Evolutionary conservation across 164 flowering plant species (phyloP).

Genomic region (Berberis vulgaris): DNA sequence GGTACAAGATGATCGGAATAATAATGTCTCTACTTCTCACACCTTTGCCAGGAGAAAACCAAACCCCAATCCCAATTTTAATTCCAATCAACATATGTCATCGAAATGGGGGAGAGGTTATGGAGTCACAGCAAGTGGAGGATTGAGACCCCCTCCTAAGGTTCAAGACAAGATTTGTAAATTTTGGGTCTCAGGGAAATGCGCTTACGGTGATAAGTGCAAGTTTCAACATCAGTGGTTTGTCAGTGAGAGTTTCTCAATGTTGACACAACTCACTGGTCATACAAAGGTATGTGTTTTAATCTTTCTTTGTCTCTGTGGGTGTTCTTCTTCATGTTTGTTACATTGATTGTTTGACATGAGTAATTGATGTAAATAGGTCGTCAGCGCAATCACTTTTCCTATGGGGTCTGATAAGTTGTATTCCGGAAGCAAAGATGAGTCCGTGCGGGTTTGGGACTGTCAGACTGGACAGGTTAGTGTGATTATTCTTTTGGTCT

Average conservation of each 20-base stretch:
- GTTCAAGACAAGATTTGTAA: slow-evolving; percentile 48
- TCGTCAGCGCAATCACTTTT: slow-evolving; percentile 60
- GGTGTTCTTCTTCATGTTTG: background rate
- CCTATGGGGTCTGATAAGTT: slow-evolving; percentile 80
- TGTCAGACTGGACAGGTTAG: slow-evolving; percentile 85
- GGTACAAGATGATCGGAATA: slow-evolving; percentile 9
- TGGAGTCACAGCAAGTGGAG: slow-evolving; percentile 11
- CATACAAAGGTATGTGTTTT: slow-evolving; percentile 55
- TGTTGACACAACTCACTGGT: slow-evolving; percentile 77
- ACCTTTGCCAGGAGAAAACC: slow-evolving; percentile 16
- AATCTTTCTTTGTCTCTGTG: background rate
- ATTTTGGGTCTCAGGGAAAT: slow-evolving; percentile 64
- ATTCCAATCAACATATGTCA: slow-evolving; percentile 2
- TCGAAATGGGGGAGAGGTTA: slow-evolving; percentile 49
- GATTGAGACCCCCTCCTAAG: slow-evolving; percentile 18
- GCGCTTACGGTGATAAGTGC: slow-evolving; percentile 64
- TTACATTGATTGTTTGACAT: slow-evolving; percentile 1
- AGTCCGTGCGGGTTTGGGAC: slow-evolving; percentile 69
- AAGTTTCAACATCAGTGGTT: slow-evolving; percentile 68
- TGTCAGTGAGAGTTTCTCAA: slow-evolving; percentile 46
- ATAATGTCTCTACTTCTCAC: slow-evolving; percentile 22
- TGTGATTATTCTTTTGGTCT: background rate
- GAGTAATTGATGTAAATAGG: slow-evolving; percentile 33
- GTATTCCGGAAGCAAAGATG: slow-evolving; percentile 69
- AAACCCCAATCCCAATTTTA: slow-evolving; percentile 14